Base-by-base conservation (phyloP, 768 basidiomycete species). In the Leccinum arenicola region DNA sequence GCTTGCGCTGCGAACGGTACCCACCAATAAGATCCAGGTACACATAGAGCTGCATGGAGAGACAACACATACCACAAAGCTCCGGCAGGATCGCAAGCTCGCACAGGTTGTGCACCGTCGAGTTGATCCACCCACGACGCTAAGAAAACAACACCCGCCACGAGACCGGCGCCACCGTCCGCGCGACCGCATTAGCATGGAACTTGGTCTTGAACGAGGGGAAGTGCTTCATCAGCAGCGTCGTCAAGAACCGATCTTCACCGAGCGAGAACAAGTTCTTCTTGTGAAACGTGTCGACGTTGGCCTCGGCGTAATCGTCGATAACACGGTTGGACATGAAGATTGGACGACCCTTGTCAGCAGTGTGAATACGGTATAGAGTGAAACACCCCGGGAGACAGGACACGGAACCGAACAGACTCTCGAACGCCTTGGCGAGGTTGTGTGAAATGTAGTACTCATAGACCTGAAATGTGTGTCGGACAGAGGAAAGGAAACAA, bases 321-420 rank as follows among this genome's bases (percentile, higher is more conserved):
- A 88, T 86, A 70, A 88, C 78, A 25, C 84, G 82, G 61, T 84
- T 86, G 35, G 86, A 88, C 68, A 88, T 85, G 77, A 88, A 85
- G 66, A 87, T 79, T 1, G 86, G 86, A 54, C 85, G 80, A 27
- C 85, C 85, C 68, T 86, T 88, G 73, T 88, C 86, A n/a, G 83
- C 81, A 2, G 87, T 86, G 23, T 87, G 83, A 52, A 88, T 77
- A 56, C 85, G 82, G 70, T 86, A 88, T 68, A 87, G 78, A n/a
- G 80, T 80, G 77, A 88, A 88, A 76, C 86, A 88, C 55, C 86
- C 86, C 0, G 86, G 86, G n/a, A 88, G 73, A 80, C 85, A 87
- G 48, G 85, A 83, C 61, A 88, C 85, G 6, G 85, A 87, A 53
- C 86, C 85, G 62, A 86, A 87, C 55, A 87, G 72, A 51, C 80